Evolutionary conservation across 2,329 filamentous ascomycete species (phyloP), one percentile per base, ranked within the genome.

Genomic region (Seiridium unicorne): DNA sequence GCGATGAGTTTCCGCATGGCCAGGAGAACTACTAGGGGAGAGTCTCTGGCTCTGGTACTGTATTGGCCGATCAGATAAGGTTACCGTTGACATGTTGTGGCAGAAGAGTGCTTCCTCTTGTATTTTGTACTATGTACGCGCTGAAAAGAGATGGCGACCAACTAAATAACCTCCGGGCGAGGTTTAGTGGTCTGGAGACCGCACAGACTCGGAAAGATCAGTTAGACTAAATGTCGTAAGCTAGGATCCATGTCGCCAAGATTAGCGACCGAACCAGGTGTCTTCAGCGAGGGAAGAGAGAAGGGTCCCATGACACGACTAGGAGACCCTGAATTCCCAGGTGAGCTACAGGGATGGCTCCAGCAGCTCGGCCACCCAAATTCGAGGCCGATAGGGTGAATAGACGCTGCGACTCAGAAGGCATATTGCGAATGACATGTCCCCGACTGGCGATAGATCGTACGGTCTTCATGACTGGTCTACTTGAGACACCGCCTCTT

Each of bases 251-350:
- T 46, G 54, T 57, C 26, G 42, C 26, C 38, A 47, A 44, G 54
- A 57, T 57, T 46, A 35, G 54, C 54, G 54, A 47, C 54, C 31
- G 44, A 57, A 46, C 54, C 42, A 47, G 54, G 54, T 57, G 54
- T 36, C 34, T 32, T 35, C 26, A 31, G 32, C 49, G 49, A 31
- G 34, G 42, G 54, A 57, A 57, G 26, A 55, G 18, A 34, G 38
- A 55, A 57, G 44, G 54, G 32, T 34, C 44, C 54, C 54, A 57
- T 57, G 54, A 55, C 31, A n/a, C 13, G 31, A 53, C 38, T 44
- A 42, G 51, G n/a, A 18, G 53, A 47, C 54, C 54, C 54, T 57
- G 54, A 57, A 46, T 38, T 57, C 31, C 44, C 7, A 57, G 44
- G 44, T 53, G 49, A 53, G 34, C 11, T 35, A 36, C 49, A 53